phyloP scores from a whole-genome alignment of 2,329 filamentous ascomycete species.

The Ceratocystis variospora region DNA sequence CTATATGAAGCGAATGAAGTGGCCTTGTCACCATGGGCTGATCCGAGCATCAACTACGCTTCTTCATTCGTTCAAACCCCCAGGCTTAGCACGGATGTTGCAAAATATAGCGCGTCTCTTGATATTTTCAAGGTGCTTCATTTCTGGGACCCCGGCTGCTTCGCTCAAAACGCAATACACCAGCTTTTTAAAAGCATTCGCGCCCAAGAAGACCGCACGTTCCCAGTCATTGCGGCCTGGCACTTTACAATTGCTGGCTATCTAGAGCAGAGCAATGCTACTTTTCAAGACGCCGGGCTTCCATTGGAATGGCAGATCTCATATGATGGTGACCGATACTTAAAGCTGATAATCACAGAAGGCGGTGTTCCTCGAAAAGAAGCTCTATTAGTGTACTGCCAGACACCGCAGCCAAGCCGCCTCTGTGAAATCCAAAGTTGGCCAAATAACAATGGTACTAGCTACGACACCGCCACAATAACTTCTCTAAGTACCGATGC shows the following conservation, averaged over 20 bases:
- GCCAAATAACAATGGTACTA: not conserved
- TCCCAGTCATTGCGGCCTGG: not conserved
- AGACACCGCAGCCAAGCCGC: not conserved
- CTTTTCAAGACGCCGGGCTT: not conserved
- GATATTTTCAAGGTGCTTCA: not conserved
- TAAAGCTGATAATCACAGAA: not conserved
- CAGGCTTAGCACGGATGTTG: not conserved
- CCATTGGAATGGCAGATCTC: constrained; percentile 5
- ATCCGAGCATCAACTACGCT: too few species aligned
- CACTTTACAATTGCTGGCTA: not conserved
- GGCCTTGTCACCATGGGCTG: too few species aligned
- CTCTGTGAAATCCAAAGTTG: not conserved
- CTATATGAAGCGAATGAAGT: too few species aligned
- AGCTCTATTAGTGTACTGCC: constrained; percentile 1
- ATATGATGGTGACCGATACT: not conserved
- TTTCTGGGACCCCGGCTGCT: not conserved
- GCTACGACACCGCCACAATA: not conserved
- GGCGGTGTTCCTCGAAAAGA: not conserved
- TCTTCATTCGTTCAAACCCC: not conserved
- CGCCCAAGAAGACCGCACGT: not conserved
- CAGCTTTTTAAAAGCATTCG: constrained; percentile 1
- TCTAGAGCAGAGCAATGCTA: not conserved
- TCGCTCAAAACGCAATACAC: not conserved
- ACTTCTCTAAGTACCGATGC: not conserved
- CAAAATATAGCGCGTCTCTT: not conserved